phyloP scores from a whole-genome alignment of 2,329 filamentous ascomycete genomes.

The Neofusicoccum ribis region DNA sequence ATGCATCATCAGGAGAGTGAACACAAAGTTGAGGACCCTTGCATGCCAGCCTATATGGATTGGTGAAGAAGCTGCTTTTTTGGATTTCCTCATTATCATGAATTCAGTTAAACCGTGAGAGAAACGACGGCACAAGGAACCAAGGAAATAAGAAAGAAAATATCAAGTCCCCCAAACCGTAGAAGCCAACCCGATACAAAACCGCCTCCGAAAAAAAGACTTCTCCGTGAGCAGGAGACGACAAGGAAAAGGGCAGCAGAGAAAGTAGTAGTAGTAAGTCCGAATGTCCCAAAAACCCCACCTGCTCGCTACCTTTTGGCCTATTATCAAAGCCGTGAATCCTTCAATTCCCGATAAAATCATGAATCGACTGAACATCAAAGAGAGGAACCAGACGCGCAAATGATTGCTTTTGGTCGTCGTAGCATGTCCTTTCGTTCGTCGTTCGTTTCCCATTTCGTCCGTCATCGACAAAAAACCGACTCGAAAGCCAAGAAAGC shows the following conservation, averaged over 20 bases:
- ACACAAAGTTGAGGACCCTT: too few relatives aligned
- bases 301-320: slow-evolving; percentile 5
- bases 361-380: slow-evolving; percentile 12
- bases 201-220: background rate
- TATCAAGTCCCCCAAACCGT: background rate
- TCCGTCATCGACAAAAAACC: slow-evolving; percentile 14
- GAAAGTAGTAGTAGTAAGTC: slow-evolving; percentile 9
- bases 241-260: background rate
- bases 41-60: too few relatives aligned
- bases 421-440: slow-evolving; percentile 16
- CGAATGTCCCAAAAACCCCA: background rate
- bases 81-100: slow-evolving; percentile 18
- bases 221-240: background rate
- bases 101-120: slow-evolving; percentile 12
- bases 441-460: slow-evolving; percentile 4
- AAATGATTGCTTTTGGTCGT: slow-evolving; percentile 15
- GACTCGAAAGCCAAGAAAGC: background rate
- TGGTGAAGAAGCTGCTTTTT: slow-evolving; percentile 12
- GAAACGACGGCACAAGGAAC: background rate
- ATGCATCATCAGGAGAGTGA: too few relatives aligned
- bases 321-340: background rate
- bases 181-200: background rate
- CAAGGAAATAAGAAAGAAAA: background rate
- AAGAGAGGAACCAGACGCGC: slow-evolving; percentile 15
- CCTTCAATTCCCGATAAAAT: background rate